phyloP scores from a whole-genome alignment of 176 grass and related monocot genomes.

The Elymus sibiricus region DNA sequence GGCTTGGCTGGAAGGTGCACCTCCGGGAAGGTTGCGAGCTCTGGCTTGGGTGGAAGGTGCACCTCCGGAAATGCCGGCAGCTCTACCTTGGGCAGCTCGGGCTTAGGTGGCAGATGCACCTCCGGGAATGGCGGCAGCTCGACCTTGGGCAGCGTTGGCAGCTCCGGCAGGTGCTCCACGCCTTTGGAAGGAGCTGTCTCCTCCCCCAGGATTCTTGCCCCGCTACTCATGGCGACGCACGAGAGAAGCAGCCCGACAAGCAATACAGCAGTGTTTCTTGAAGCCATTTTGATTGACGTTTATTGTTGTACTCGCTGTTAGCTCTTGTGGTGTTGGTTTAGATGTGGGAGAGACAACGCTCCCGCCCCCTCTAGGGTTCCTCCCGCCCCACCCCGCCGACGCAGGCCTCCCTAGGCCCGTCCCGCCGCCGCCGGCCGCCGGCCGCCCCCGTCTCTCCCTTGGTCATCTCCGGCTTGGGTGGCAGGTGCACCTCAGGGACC shows the following conservation, averaged over 20 bases:
- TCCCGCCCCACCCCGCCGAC: too few species aligned
- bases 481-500: background rate
- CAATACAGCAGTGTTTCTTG: background rate
- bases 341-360: background rate
- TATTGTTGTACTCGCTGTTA: too few species aligned
- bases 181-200: background rate
- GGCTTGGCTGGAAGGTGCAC: background rate
- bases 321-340: background rate
- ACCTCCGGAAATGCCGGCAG: background rate
- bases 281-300: background rate
- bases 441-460: too few species aligned
- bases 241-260: background rate
- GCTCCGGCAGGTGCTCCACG: slow-evolving; percentile 5
- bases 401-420: too few species aligned
- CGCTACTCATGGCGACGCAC: background rate
- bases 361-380: too few species aligned
- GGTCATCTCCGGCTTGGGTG: too few species aligned
- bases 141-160: slow-evolving; percentile 2
- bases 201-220: slow-evolving; percentile 9
- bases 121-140: background rate
- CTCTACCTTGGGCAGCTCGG: background rate
- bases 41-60: background rate
- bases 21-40: background rate
- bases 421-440: too few species aligned
- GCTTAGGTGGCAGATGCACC: background rate